A percentile compares a stretch with the other conserved stretches of the same genome.
Evolutionary conservation across 1,139 yeast species (phyloP).

Genomic region (Suhomyces chickasaworum): DNA sequence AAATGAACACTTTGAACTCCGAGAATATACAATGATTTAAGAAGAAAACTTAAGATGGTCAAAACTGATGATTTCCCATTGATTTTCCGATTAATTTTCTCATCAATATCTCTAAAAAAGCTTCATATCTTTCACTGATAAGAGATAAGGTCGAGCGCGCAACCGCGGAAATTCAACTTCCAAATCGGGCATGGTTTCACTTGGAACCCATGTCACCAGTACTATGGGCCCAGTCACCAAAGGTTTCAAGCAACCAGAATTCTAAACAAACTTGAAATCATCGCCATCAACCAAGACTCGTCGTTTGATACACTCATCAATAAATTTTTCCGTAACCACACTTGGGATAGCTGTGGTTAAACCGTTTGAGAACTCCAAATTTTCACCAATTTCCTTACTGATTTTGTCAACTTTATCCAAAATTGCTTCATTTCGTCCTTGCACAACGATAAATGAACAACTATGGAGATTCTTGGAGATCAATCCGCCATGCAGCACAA

Average conservation of each 20-base stretch:
- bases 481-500: conserved; percentile 38
- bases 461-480: conserved; percentile 18
- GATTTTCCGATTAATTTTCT: not conserved
- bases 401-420: conserved; percentile 18
- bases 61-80: no score
- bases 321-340: conserved; percentile 47
- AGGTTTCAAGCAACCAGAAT: not conserved
- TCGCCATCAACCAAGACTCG: conserved; percentile 50
- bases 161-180: conserved; percentile 7
- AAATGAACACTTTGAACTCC: not conserved
- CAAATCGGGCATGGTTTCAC: conserved; percentile 1
- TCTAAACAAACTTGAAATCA: conserved; percentile 27
- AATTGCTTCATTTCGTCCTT: conserved; percentile 12
- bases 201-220: not conserved
- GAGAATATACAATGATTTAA: not conserved
- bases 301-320: conserved; percentile 42
- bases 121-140: conserved; percentile 2
- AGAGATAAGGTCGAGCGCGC: conserved; percentile 7
- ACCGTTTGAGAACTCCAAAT: conserved; percentile 19
- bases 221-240: not conserved
- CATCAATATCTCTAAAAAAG: not conserved
- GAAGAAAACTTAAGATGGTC: not conserved
- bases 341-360: conserved; percentile 41
- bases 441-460: conserved; percentile 32
- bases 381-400: conserved; percentile 24